These are phyloP conservation scores for Leccinellum rugosiceps DNA, from an alignment of 768 basidiomycete genomes.

Conservation along the genomic window DNA sequence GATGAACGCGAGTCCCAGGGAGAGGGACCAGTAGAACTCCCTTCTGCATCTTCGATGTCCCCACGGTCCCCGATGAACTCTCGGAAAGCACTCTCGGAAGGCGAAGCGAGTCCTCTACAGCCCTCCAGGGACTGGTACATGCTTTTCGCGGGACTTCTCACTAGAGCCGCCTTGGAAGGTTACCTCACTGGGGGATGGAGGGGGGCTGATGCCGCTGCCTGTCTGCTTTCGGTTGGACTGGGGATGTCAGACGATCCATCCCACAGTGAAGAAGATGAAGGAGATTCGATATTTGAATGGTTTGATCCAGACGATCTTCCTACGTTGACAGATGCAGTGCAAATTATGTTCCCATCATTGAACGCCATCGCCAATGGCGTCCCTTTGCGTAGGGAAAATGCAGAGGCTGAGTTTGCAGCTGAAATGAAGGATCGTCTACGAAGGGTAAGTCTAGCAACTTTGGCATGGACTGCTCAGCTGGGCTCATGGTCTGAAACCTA, in stretches of 20 bases:
- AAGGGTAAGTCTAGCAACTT: conserved; percentile 48
- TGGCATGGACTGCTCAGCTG: not conserved
- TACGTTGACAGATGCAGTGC: conserved; percentile 57
- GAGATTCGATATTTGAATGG: conserved; percentile 44
- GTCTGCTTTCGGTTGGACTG: conserved; percentile 70
- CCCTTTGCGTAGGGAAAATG: conserved; percentile 38
- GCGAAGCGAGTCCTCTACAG: conserved; percentile 50
- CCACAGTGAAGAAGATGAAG: conserved; percentile 33
- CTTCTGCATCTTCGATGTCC: conserved; percentile 7
- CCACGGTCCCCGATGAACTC: conserved; percentile 9
- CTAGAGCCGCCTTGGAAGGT: conserved; percentile 82
- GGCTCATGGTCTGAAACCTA: conserved; percentile 29
- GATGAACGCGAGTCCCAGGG: conserved; percentile 35
- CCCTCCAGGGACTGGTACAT: conserved; percentile 83
- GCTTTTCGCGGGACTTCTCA: conserved; percentile 73
- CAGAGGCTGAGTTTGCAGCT: conserved; percentile 67
- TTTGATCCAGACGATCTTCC: conserved; percentile 81
- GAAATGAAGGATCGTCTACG: conserved; percentile 74
- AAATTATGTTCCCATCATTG: conserved; percentile 65
- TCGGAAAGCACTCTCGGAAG: conserved; percentile 31
- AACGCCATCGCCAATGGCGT: conserved; percentile 25
- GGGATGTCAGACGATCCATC: conserved; percentile 36
- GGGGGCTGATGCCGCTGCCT: conserved; percentile 65
- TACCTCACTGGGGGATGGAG: conserved; percentile 82
- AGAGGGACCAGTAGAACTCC: conserved; percentile 21